phyloP scores from a whole-genome alignment of 2,329 filamentous ascomycete species.

The Phialocephala sp. region DNA sequence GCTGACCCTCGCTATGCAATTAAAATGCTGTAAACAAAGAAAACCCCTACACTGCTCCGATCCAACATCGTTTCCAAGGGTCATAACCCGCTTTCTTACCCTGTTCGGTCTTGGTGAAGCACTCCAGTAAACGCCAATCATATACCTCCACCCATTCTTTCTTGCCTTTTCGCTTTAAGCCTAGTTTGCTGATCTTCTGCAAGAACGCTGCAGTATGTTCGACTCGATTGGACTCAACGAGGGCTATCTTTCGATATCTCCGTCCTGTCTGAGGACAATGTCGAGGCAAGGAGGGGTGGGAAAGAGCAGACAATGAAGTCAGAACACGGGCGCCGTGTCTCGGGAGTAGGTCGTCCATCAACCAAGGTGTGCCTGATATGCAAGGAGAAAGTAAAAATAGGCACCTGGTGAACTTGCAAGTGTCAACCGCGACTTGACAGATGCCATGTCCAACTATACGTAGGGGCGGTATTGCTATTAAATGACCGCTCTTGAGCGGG shows the following conservation, averaged over 20 bases:
- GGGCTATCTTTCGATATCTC: slow-evolving; percentile 39
- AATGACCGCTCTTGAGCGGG: background rate
- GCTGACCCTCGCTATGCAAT: background rate
- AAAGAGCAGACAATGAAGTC: slow-evolving; percentile 24
- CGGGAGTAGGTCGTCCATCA: slow-evolving; percentile 34
- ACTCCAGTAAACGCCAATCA: slow-evolving; percentile 49
- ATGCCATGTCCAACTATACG: slow-evolving; percentile 23
- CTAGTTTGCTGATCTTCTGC: slow-evolving; percentile 33
- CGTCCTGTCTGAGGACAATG: slow-evolving; percentile 28
- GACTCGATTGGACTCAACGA: slow-evolving; percentile 44
- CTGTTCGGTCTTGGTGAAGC: slow-evolving; percentile 49
- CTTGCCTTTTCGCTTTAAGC: slow-evolving; percentile 36
- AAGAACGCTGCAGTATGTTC: slow-evolving; percentile 43
- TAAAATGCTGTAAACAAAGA: background rate
- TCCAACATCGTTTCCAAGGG: slow-evolving; percentile 24
- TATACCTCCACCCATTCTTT: slow-evolving; percentile 43
- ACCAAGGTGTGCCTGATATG: slow-evolving; percentile 27
- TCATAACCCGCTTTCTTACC: slow-evolving; percentile 39
- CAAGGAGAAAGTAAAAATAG: slow-evolving; percentile 39
- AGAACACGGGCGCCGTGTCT: slow-evolving; percentile 32
- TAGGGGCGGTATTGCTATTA: background rate
- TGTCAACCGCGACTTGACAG: slow-evolving; percentile 21
- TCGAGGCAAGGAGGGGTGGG: slow-evolving; percentile 26
- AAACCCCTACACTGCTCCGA: slow-evolving; percentile 2
- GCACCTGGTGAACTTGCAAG: slow-evolving; percentile 27